phyloP scores from a whole-genome alignment of 169 alveolate genomes.

The Eimeria sp. region DNA sequence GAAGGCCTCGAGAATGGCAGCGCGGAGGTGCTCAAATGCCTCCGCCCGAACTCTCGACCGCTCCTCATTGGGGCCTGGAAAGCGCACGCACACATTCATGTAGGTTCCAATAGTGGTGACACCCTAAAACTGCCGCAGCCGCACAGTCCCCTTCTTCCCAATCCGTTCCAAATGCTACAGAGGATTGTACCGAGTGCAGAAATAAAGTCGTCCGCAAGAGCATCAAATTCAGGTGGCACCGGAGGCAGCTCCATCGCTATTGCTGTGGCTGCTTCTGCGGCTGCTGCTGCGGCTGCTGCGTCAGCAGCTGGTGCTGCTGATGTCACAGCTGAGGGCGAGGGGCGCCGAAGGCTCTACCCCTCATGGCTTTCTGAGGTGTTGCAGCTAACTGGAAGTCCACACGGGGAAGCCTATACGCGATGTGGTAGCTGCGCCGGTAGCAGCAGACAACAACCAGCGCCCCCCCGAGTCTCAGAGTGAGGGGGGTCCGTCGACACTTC shows the following conservation, averaged over 20 bases:
- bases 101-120: background rate
- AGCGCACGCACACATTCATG: conserved; percentile 6
- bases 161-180: background rate
- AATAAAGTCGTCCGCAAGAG: conserved; percentile 65
- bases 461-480: conserved; percentile 3
- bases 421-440: conserved; percentile 42
- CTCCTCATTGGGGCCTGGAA: conserved; percentile 67
- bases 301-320: conserved; percentile 71
- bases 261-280: conserved; percentile 52
- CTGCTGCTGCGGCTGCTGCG: conserved; percentile 63
- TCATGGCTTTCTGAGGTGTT: conserved; percentile 64
- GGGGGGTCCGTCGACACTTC: conserved; percentile 38
- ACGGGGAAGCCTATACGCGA: background rate
- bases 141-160: background rate
- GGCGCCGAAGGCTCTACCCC: conserved; percentile 42
- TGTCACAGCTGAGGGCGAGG: conserved; percentile 48
- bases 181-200: conserved; percentile 48
- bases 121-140: background rate
- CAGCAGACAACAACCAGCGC: conserved; percentile 59
- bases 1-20: conserved; percentile 71
- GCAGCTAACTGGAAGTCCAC: background rate
- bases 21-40: conserved; percentile 69
- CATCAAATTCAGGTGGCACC: conserved; percentile 66
- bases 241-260: conserved; percentile 67
- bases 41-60: conserved; percentile 71